phyloP scores from a whole-genome alignment of 495 filamentous ascomycete species.

The Clavariopsis aquatica region DNA sequence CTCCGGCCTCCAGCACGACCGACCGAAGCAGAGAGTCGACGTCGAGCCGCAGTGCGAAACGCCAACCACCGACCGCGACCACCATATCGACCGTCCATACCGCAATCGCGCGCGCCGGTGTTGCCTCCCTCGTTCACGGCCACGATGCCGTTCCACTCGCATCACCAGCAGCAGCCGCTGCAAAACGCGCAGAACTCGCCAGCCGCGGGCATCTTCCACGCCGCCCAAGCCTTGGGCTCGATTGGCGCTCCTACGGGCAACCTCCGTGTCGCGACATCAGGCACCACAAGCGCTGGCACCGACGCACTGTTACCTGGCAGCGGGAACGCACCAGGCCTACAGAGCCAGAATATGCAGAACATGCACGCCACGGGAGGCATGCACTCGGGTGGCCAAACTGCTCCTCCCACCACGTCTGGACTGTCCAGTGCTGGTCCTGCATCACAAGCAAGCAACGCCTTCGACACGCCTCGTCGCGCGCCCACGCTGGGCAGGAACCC shows the following conservation, averaged over 20 bases:
- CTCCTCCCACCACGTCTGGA: slow-evolving; percentile 40
- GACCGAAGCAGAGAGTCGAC: neutral
- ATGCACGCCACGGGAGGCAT: neutral
- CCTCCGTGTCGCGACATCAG: slow-evolving; percentile 43
- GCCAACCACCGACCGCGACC: neutral
- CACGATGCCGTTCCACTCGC: slow-evolving; percentile 39
- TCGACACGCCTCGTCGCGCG: slow-evolving; percentile 57
- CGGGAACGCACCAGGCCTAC: slow-evolving; percentile 39
- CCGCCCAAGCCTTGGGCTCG: slow-evolving; percentile 51
- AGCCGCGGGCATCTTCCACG: slow-evolving; percentile 46
- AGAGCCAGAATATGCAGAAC: neutral
- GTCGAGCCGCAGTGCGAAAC: no score
- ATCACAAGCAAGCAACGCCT: slow-evolving; percentile 51
- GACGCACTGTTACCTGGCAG: slow-evolving; percentile 42
- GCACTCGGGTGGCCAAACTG: slow-evolving; percentile 24
- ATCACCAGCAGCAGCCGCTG: slow-evolving; percentile 28
- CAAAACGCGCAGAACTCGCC: slow-evolving; percentile 27
- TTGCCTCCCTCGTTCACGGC: neutral
- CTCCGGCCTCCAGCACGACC: neutral
- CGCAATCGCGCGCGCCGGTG: slow-evolving; percentile 3
- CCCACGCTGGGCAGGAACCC: slow-evolving; percentile 55
- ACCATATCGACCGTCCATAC: neutral
- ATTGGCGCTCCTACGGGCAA: slow-evolving; percentile 52
- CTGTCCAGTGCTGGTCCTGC: slow-evolving; percentile 41
- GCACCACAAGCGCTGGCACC: slow-evolving; percentile 44